phyloP scores from a whole-genome alignment of 2,329 filamentous ascomycete genomes.

The Microascus cirrosus region DNA sequence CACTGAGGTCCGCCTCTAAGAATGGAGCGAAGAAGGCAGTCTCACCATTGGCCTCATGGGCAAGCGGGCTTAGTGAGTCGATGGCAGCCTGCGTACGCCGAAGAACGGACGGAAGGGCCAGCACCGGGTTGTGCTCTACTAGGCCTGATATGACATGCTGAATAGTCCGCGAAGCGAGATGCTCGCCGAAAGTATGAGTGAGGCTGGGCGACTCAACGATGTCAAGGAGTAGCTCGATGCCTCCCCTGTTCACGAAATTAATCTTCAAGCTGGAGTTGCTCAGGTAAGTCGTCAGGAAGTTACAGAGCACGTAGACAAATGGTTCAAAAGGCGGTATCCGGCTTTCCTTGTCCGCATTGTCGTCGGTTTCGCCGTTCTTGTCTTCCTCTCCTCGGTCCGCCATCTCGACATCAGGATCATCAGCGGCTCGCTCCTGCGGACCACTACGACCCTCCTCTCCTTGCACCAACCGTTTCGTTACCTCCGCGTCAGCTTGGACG shows the following conservation, averaged over 20 bases:
- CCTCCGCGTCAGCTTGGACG: constrained; percentile 31
- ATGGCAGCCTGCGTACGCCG: constrained; percentile 61
- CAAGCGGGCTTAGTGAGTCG: constrained; percentile 55
- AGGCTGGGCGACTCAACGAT: constrained; percentile 74
- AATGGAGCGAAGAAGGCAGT: constrained; percentile 61
- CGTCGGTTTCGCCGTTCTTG: constrained; percentile 8
- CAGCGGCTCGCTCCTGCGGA: not conserved
- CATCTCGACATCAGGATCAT: constrained; percentile 51
- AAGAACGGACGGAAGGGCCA: constrained; percentile 73
- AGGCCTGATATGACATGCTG: constrained; percentile 65
- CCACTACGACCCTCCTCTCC: constrained; percentile 7
- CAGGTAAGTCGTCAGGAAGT: constrained; percentile 67
- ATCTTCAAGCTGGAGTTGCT: constrained; percentile 61
- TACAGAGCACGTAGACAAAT: constrained; percentile 54
- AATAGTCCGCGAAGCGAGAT: constrained; percentile 56
- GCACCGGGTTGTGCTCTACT: constrained; percentile 68
- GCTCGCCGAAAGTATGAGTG: constrained; percentile 48
- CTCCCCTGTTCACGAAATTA: constrained; percentile 67
- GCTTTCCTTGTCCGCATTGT: constrained; percentile 10
- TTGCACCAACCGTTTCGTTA: constrained; percentile 14
- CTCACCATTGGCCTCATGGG: constrained; percentile 33
- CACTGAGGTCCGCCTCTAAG: constrained; percentile 32
- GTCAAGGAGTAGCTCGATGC: constrained; percentile 74
- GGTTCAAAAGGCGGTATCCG: constrained; percentile 2
- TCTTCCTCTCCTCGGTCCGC: constrained; percentile 28